Evolutionary conservation across 495 filamentous ascomycete genomes (phyloP).

Genomic region (Copromyces sp.): DNA sequence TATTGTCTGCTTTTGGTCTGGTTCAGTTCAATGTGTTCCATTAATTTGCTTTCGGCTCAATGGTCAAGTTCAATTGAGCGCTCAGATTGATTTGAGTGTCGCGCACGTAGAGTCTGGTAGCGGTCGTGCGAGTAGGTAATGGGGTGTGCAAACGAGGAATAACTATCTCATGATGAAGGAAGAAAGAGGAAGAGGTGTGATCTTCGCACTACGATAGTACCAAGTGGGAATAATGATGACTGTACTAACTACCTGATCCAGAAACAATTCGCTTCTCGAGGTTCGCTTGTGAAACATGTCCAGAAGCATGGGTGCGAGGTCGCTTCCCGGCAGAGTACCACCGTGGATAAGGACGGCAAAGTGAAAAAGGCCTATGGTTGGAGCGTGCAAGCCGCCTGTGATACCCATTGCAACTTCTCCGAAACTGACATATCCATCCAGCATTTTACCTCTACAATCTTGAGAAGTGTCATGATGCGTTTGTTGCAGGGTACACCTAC

Average conservation of each 20-base stretch:
- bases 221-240: too few relatives aligned
- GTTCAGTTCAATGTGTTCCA: too few relatives aligned
- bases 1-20: not conserved
- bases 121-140: not conserved
- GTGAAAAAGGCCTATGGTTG: not conserved
- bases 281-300: not conserved
- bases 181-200: not conserved
- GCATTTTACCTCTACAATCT: not conserved
- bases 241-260: not conserved
- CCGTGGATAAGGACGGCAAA: not conserved
- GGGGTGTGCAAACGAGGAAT: not conserved
- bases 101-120: too few relatives aligned
- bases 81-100: not conserved
- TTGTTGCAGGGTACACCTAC: not conserved
- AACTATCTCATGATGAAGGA: not conserved
- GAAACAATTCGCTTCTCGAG: not conserved
- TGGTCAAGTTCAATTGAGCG: not conserved
- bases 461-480: not conserved
- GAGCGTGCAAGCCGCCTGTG: not conserved
- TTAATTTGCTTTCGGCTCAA: not conserved
- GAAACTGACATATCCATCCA: not conserved
- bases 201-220: too few relatives aligned
- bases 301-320: not conserved
- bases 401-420: not conserved
- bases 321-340: not conserved